These are phyloP conservation scores for Malus hybrid DNA, from an alignment of 331 rosid species.

Conservation along the genomic window DNA sequence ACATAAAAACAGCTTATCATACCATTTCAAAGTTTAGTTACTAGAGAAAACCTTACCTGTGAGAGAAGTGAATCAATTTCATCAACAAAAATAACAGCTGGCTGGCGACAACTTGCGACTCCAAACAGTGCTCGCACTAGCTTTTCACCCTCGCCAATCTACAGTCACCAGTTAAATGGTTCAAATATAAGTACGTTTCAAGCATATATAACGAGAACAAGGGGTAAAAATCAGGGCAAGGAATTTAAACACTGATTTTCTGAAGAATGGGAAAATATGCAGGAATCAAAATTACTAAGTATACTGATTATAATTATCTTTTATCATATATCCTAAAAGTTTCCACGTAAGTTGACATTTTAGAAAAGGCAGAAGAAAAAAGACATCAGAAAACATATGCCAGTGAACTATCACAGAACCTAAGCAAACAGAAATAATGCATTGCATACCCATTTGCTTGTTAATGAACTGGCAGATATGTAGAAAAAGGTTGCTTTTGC, in stretches of 20 bases:
- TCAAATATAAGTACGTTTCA: background rate
- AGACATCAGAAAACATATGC: background rate
- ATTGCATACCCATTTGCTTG: slow-evolving; percentile 91
- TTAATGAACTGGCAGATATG: slow-evolving; percentile 93
- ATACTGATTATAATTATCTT: background rate
- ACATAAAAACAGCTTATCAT: background rate
- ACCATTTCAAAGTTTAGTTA: background rate
- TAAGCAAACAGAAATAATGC: slow-evolving; percentile 8
- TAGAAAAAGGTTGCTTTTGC: slow-evolving; percentile 97
- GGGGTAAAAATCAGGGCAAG: no score
- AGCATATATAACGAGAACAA: background rate
- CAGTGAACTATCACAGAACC: background rate
- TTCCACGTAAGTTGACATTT: background rate
- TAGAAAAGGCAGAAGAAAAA: background rate
- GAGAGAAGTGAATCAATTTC: slow-evolving; percentile 98
- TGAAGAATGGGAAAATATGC: background rate
- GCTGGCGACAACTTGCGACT: slow-evolving; percentile 96
- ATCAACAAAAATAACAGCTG: slow-evolving; percentile 96
- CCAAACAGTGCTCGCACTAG: slow-evolving; percentile 92
- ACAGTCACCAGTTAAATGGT: slow-evolving; percentile 21
- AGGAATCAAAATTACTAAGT: background rate
- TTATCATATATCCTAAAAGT: background rate
- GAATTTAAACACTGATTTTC: no score
- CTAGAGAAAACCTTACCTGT: slow-evolving; percentile 52
- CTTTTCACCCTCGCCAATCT: slow-evolving; percentile 99